Conservation (phyloP, 1,284 basidiomycete species). For the Malassezia psittaci region DNA sequence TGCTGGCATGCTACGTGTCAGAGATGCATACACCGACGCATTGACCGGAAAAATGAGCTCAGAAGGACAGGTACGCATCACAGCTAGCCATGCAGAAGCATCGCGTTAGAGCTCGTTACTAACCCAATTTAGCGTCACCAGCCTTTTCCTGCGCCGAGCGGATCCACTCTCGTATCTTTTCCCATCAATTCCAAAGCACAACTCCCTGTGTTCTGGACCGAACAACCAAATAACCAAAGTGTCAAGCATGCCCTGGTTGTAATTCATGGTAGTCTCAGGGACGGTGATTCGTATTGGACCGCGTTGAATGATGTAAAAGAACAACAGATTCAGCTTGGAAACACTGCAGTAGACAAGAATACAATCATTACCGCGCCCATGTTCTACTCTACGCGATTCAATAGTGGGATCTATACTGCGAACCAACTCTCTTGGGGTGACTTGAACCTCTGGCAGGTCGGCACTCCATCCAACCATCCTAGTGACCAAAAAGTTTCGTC, state of each 20-base stretch:
- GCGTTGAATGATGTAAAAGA: conserved; percentile 22
- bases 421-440: conserved; percentile 28
- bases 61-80: conserved; percentile 2
- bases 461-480: conserved; percentile 24
- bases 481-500: conserved; percentile 9
- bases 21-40: conserved; percentile 1
- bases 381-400: conserved; percentile 28
- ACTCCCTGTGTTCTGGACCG: conserved; percentile 1
- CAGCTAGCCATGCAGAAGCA: background rate
- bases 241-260: conserved; percentile 23
- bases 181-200: background rate
- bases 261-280: conserved; percentile 30
- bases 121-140: background rate
- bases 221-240: background rate
- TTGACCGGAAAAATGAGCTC: background rate
- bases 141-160: background rate
- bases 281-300: conserved; percentile 25
- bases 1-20: background rate
- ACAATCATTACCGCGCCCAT: conserved; percentile 28
- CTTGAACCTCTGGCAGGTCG: conserved; percentile 28
- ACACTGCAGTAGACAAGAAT: conserved; percentile 16
- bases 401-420: conserved; percentile 16
- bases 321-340: conserved; percentile 13
- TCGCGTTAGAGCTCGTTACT: background rate
- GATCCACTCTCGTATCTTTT: background rate